Conservation (phyloP, 768 basidiomycete species). For the Piloderma croceum region DNA sequence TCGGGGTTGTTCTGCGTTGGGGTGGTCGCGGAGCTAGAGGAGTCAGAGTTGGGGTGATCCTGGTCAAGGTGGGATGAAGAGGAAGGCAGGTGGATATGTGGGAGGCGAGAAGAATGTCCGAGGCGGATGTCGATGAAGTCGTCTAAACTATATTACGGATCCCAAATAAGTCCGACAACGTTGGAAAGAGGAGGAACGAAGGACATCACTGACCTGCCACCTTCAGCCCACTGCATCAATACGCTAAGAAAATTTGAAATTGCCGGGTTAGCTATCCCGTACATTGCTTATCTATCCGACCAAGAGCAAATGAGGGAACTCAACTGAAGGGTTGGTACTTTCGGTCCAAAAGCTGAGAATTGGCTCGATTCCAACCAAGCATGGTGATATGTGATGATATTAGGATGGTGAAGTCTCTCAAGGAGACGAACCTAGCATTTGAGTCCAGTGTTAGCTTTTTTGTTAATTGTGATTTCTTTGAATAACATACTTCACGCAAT, state of each 20-base stretch:
- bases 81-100: slow-evolving; percentile 35
- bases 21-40: slow-evolving; percentile 16
- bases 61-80: slow-evolving; percentile 7
- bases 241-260: slow-evolving; percentile 57
- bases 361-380: slow-evolving; percentile 85
- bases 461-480: no score
- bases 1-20: slow-evolving; percentile 22
- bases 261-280: no score
- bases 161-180: neutral
- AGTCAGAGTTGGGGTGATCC: slow-evolving; percentile 12
- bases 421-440: slow-evolving; percentile 65
- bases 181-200: no score
- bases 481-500: slow-evolving; percentile 59
- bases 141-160: slow-evolving; percentile 48
- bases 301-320: neutral
- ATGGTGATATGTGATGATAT: slow-evolving; percentile 94
- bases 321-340: slow-evolving; percentile 83
- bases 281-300: neutral
- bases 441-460: neutral
- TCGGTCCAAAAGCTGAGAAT: slow-evolving; percentile 86
- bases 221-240: slow-evolving; percentile 92
- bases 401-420: slow-evolving; percentile 82
- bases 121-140: slow-evolving; percentile 80
- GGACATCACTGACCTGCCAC: slow-evolving; percentile 49
- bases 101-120: slow-evolving; percentile 52